phyloP scores from a whole-genome alignment of 1,284 basidiomycete species.

The Inonotus obliquus region DNA sequence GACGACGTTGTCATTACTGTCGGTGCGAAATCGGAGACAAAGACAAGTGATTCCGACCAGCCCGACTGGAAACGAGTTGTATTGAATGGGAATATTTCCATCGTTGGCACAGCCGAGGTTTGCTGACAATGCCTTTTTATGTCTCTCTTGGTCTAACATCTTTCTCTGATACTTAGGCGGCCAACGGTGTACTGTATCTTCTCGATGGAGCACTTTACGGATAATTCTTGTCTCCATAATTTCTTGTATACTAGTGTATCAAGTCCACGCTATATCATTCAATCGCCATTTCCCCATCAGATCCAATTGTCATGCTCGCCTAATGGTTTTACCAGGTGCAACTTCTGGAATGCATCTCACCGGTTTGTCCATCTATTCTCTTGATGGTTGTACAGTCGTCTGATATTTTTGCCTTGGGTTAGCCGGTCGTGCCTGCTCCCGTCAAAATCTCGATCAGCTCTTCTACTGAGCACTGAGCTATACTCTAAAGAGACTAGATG shows the following conservation, averaged over 20 bases:
- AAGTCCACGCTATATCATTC: neutral
- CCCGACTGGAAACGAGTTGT: slow-evolving; percentile 54
- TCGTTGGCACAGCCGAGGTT: slow-evolving; percentile 56
- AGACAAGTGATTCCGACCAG: slow-evolving; percentile 32
- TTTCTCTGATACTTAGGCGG: slow-evolving; percentile 40
- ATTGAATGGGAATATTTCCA: slow-evolving; percentile 47
- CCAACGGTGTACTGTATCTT: slow-evolving; percentile 66
- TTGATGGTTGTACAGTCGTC: too few relatives aligned
- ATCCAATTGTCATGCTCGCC: too few relatives aligned
- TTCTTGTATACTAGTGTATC: neutral
- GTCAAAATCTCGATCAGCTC: too few relatives aligned
- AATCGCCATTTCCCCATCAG: neutral
- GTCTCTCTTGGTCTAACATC: neutral
- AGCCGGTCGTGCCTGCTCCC: too few relatives aligned
- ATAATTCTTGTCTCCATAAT: neutral
- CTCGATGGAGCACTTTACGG: slow-evolving; percentile 56
- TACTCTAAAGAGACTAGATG: too few relatives aligned
- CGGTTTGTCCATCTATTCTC: too few relatives aligned
- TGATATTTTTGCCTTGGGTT: too few relatives aligned
- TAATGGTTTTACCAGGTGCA: too few relatives aligned
- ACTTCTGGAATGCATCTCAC: too few relatives aligned
- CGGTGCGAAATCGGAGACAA: slow-evolving; percentile 29
- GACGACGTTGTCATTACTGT: slow-evolving; percentile 52
- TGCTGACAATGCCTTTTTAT: slow-evolving; percentile 18
- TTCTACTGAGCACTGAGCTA: too few relatives aligned